phyloP scores from a whole-genome alignment of 2,329 filamentous ascomycete species.

The Akanthomyces lecanii region DNA sequence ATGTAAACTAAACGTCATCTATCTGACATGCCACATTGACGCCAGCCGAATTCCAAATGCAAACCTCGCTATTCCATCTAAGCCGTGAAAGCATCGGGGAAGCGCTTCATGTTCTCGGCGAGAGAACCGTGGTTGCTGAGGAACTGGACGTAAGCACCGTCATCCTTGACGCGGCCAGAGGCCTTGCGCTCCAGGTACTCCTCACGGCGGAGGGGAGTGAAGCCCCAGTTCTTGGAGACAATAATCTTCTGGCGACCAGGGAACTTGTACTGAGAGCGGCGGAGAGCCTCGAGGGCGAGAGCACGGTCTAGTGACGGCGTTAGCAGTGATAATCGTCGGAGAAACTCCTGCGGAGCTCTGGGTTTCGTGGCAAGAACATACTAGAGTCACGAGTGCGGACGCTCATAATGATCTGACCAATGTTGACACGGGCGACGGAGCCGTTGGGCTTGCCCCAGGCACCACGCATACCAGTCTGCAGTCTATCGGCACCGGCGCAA shows the following conservation, averaged over 20 bases:
- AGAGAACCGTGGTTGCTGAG: conserved; percentile 88
- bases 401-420: conserved; percentile 97
- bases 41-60: conserved; percentile 41
- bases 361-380: conserved; percentile 41
- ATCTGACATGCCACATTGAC: conserved; percentile 43
- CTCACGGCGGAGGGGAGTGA: conserved; percentile 95
- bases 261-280: conserved; percentile 99
- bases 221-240: conserved; percentile 99
- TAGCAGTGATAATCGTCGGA: background rate
- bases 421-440: conserved; percentile 99
- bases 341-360: too few species aligned
- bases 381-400: conserved; percentile 93
- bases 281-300: conserved; percentile 94
- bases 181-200: conserved; percentile 96
- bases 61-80: conserved; percentile 37
- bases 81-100: conserved; percentile 84
- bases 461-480: conserved; percentile 99
- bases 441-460: conserved; percentile 99
- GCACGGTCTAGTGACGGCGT: conserved; percentile 62
- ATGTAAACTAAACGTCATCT: conserved; percentile 31
- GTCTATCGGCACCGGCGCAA: conserved; percentile 99
- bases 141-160: conserved; percentile 99
- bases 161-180: conserved; percentile 88
- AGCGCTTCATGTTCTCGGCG: conserved; percentile 82
- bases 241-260: conserved; percentile 99